Conservation (phyloP, 768 basidiomycete species). For the Crepidotus variabilis region DNA sequence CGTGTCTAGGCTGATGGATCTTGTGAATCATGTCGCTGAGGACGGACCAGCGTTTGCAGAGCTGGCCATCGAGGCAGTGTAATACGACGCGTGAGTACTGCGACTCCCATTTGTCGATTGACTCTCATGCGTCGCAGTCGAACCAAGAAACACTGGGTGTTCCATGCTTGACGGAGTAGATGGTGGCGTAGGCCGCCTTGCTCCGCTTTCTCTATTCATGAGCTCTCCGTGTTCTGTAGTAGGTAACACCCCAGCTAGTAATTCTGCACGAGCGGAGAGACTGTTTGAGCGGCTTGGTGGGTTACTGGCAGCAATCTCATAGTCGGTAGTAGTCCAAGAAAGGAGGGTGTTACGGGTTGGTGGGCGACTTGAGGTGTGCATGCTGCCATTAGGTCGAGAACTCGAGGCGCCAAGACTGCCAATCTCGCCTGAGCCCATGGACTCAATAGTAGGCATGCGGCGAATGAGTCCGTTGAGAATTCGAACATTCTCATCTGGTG, state of each 20-base stretch:
- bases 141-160: background rate
- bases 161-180: constrained; percentile 4
- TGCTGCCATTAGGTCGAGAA: constrained; percentile 13
- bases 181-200: background rate
- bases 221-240: constrained; percentile 31
- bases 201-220: constrained; percentile 3
- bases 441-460: constrained; percentile 82
- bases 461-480: constrained; percentile 62
- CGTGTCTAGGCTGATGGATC: background rate
- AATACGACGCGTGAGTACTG: constrained; percentile 16
- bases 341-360: constrained; percentile 35
- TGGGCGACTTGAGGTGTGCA: constrained; percentile 30
- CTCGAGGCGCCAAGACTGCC: constrained; percentile 24
- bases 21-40: background rate
- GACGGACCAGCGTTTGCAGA: constrained; percentile 1
- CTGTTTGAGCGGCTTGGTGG: constrained; percentile 36
- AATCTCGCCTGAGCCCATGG: constrained; percentile 64
- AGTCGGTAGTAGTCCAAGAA: constrained; percentile 25
- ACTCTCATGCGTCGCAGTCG: constrained; percentile 8
- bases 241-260: constrained; percentile 17
- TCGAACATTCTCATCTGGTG: constrained; percentile 48
- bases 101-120: constrained; percentile 18
- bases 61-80: constrained; percentile 18
- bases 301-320: constrained; percentile 21
- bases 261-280: constrained; percentile 25